Conservation (phyloP, 2,329 filamentous ascomycete genomes). For the Hortaea werneckii region DNA sequence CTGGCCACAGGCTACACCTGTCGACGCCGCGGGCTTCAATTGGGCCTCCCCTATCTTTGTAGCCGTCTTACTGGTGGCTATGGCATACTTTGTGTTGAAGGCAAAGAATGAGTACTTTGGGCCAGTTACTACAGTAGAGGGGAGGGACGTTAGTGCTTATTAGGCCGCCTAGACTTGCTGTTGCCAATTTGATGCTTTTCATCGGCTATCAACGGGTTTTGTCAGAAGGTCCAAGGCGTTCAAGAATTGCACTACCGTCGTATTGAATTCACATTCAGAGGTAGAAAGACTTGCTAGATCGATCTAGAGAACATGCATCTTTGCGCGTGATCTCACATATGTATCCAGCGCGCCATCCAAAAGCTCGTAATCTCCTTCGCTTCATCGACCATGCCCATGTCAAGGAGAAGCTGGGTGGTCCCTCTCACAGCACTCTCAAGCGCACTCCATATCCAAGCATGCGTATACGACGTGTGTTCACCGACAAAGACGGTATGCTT, state of each 20-base stretch:
- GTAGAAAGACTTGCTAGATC: no score
- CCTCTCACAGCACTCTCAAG: constrained; percentile 58
- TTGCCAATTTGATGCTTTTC: no score
- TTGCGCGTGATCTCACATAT: constrained; percentile 22
- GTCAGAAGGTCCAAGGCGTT: no score
- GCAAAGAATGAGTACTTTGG: constrained; percentile 4
- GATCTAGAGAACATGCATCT: no score
- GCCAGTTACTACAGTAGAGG: constrained; percentile 3
- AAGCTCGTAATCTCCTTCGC: constrained; percentile 53
- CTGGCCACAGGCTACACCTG: constrained; percentile 3
- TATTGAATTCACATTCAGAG: no score
- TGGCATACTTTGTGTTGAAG: constrained; percentile 3
- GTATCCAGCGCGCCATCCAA: constrained; percentile 62
- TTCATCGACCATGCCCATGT: constrained; percentile 58
- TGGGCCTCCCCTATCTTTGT: constrained; percentile 2
- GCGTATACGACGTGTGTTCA: constrained; percentile 62
- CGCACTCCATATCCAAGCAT: constrained; percentile 60
- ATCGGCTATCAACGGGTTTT: no score
- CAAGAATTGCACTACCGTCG: no score
- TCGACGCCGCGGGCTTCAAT: constrained; percentile 1
- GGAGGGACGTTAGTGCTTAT: background rate
- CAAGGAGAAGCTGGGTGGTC: constrained; percentile 52
- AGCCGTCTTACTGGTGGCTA: background rate
- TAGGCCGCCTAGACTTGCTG: no score
- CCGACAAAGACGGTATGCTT: constrained; percentile 53